These are phyloP conservation scores for Candida oleophila DNA, from an alignment of 805 yeast species.

Conservation along the genomic window DNA sequence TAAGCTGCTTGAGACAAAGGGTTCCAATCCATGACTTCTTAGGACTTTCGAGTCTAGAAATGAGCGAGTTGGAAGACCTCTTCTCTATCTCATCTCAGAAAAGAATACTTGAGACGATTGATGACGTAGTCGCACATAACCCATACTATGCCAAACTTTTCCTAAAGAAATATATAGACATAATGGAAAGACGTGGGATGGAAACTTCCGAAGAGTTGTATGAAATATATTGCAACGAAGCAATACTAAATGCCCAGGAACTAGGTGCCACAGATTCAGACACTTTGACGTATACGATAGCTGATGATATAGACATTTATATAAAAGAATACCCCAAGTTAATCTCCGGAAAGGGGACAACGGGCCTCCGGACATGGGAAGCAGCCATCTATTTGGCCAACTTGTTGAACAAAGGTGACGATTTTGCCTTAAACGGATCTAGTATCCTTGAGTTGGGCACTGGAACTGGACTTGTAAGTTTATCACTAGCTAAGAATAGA, in stretches of 20 bases:
- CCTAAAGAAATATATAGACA: constrained; percentile 40
- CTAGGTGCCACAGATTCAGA: constrained; percentile 39
- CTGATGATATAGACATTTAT: constrained; percentile 19
- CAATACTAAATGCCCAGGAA: constrained; percentile 30
- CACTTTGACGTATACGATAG: constrained; percentile 31
- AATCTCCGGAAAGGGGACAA: constrained; percentile 75
- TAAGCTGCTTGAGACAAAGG: constrained; percentile 16
- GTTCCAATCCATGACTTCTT: constrained; percentile 19
- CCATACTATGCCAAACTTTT: constrained; percentile 51
- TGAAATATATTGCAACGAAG: constrained; percentile 33
- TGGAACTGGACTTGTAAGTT: constrained; percentile 83
- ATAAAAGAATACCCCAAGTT: constrained; percentile 63
- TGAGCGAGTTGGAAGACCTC: constrained; percentile 2
- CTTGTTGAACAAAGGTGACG: constrained; percentile 30
- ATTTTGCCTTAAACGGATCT: not conserved
- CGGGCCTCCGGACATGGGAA: constrained; percentile 93
- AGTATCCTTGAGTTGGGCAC: constrained; percentile 74
- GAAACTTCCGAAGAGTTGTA: constrained; percentile 43
- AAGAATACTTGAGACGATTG: constrained; percentile 16
- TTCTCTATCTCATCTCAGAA: constrained; percentile 17
- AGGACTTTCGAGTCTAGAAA: constrained; percentile 1
- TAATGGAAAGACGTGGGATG: constrained; percentile 28
- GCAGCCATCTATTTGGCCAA: constrained; percentile 72
- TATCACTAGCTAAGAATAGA: constrained; percentile 37
- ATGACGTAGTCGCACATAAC: constrained; percentile 31